Evolutionary conservation across 441 rosid species (phyloP).

Genomic region (Euphorbia schlechtendalii): DNA sequence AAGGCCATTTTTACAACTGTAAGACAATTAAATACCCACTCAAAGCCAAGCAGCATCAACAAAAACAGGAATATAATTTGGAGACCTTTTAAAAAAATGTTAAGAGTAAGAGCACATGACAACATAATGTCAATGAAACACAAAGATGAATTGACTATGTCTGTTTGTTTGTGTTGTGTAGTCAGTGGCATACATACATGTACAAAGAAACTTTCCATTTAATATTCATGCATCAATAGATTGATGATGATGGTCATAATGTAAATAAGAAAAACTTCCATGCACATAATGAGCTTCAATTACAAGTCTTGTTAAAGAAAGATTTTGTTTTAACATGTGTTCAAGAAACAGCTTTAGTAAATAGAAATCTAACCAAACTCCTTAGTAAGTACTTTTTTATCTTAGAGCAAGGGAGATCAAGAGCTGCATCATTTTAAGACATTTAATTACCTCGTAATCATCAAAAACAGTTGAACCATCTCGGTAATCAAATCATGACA

Average conservation of each 20-base stretch:
- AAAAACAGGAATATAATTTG: no score
- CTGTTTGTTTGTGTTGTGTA: not conserved
- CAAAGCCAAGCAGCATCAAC: not conserved
- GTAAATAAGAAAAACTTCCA: not conserved
- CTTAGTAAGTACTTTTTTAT: not conserved
- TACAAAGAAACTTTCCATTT: not conserved
- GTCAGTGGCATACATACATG: not conserved
- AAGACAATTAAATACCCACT: not conserved
- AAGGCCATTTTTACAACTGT: no score
- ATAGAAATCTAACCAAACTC: not conserved
- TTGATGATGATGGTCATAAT: no score
- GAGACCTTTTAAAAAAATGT: no score
- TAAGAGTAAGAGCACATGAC: not conserved
- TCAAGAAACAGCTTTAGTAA: not conserved
- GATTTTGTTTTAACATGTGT: not conserved
- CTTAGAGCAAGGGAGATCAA: not conserved
- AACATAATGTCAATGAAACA: not conserved
- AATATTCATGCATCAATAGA: not conserved
- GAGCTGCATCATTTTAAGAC: not conserved
- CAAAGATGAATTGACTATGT: not conserved
- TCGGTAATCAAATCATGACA: conserved; percentile 45
- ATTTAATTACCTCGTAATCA: conserved; percentile 41
- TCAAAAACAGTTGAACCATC: conserved; percentile 48
- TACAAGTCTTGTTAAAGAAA: not conserved
- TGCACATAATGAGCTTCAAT: not conserved